Evolutionary conservation across 768 basidiomycete genomes (phyloP).

Genomic region (Gymnopilus dilepis): DNA sequence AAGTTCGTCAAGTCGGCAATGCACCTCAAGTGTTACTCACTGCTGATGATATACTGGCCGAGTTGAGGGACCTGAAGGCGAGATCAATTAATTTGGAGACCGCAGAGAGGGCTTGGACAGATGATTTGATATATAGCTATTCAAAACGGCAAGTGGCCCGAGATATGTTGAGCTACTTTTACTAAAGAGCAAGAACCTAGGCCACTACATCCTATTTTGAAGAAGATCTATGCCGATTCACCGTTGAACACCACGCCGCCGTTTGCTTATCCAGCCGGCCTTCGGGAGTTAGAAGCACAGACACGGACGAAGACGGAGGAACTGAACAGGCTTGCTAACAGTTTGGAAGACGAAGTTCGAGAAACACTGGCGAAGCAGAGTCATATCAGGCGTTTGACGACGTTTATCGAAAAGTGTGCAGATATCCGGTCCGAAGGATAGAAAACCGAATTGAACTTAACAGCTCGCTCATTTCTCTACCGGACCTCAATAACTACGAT

Average conservation of each 20-base stretch:
- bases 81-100: conserved; percentile 8
- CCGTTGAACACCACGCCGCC: conserved; percentile 23
- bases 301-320: conserved; percentile 16
- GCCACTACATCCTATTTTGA: conserved; percentile 19
- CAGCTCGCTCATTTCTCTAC: too few relatives aligned
- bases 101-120: conserved; percentile 20
- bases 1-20: conserved; percentile 11
- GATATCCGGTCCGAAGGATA: background rate
- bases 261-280: conserved; percentile 21
- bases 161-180: background rate
- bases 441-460: too few relatives aligned
- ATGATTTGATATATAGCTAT: conserved; percentile 12
- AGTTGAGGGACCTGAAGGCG: conserved; percentile 17
- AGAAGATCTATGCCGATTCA: conserved; percentile 25
- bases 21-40: conserved; percentile 18
- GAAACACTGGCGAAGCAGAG: conserved; percentile 16
- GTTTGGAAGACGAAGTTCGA: conserved; percentile 23
- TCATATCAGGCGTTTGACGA: conserved; percentile 16
- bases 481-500: too few relatives aligned
- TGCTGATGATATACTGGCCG: conserved; percentile 24
- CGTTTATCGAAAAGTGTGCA: conserved; percentile 23
- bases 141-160: conserved; percentile 14
- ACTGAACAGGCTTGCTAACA: conserved; percentile 20
- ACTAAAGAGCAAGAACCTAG: conserved; percentile 10
- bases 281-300: conserved; percentile 18